Conservation (phyloP, 1,284 basidiomycete species). For the Papiliotrema laurentii region DNA sequence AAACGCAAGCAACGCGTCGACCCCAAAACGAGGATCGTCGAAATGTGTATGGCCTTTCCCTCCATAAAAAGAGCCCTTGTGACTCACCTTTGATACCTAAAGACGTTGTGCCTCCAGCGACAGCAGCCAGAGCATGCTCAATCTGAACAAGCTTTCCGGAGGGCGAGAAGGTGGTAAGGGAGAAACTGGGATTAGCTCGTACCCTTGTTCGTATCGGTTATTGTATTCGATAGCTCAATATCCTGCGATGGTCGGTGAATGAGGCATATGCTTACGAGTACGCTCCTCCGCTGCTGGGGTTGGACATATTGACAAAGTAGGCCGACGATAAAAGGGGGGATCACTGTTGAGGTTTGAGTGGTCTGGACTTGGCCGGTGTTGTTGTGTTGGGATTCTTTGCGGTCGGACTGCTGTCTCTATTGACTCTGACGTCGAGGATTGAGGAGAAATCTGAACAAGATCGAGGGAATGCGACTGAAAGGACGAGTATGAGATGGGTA, state of each 20-base stretch:
- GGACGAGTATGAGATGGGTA: no score
- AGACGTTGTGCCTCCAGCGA: conserved; percentile 92
- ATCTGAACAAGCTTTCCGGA: conserved; percentile 99
- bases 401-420: no score
- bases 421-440: no score
- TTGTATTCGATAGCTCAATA: no score
- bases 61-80: not conserved
- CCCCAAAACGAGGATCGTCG: not conserved
- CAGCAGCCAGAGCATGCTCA: conserved; percentile 97
- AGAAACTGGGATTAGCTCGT: conserved; percentile 63
- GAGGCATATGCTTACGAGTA: not conserved
- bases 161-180: conserved; percentile 97
- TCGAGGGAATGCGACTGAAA: no score
- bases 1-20: not conserved
- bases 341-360: no score
- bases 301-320: conserved; percentile 2
- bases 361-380: no score
- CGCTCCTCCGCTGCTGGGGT: not conserved
- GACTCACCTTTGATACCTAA: conserved; percentile 91
- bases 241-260: not conserved
- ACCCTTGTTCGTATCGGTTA: not conserved
- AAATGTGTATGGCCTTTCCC: not conserved
- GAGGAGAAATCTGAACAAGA: no score
- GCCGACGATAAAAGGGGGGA: no score
- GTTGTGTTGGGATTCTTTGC: no score